Evolutionary conservation across 225 moss, liverwort and hornwort species (phyloP), one percentile per base, ranked within the genome.

Genomic region (Physcomitrium patens): DNA sequence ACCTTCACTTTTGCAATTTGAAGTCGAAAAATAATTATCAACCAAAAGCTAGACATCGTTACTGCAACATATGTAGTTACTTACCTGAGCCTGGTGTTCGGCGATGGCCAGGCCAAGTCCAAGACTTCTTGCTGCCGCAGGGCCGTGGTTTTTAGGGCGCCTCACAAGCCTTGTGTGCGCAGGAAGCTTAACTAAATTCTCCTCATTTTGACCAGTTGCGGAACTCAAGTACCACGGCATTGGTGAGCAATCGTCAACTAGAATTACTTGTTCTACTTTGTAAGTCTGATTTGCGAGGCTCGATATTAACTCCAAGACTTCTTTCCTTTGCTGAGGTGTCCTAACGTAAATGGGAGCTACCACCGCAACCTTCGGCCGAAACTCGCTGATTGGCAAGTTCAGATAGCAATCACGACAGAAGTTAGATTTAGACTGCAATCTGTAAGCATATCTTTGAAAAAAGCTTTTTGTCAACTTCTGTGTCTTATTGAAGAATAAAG

Each of bases 231-330:
- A 87, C 87, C 87, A 87, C 27, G 77, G 82, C 64, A 87, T 70
- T 3, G 87, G 87, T 63, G 87, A 87, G 61, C 87, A 84, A 14
- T 87, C 87, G 64, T 87, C 87, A 4, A 87, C 79, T 37, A 87
- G 49, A 18, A 87, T 84, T 18, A 87, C 82, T 26, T 84, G 84
- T 13, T 81, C 77, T 44, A 82, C 76, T 50, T 87, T 81, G 74
- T 67, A 82, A 51, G 77, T 87, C 70, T 87, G 87, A 9, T 84
- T 84, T 62, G 77, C 68, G 62, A 87, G 74, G 68, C 87, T 87
- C 42, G 65, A 43, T 57, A 82, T 84, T 24, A 87, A 71, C 77
- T 87, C 84, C 77, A 82, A 70, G 5, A 87, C 84, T 50, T 87
- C 87, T 71, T 79, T 87, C 79, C 84, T 78, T 77, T 87, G 87